Evolutionary conservation across 352 stramenopile species (phyloP), one percentile per base, ranked within the genome.

Genomic region (Globisporangium okanoganense): DNA sequence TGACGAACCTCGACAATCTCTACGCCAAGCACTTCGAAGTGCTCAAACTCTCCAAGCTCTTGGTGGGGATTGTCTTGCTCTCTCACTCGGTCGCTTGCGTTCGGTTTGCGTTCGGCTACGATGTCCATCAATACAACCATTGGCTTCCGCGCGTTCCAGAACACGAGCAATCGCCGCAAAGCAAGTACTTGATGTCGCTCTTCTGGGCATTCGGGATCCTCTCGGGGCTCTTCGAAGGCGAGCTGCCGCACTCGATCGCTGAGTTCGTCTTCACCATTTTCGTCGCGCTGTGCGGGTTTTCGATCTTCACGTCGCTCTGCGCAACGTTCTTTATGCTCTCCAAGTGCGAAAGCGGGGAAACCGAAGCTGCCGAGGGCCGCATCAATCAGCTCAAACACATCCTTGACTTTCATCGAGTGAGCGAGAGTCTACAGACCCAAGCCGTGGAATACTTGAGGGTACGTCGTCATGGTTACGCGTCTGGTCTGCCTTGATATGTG

Each of bases 241-340:
- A 90, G 24, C 59, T 90, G 5, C 83, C 83, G 0, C 72, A 73
- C 1, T 64, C 67, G 4, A 69, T 71, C 22, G 41, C 54, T 1
- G 72, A 91, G 62, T 88, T 89, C 56, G 13, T 87, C 10, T 93
- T 91, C 60, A 90, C 78, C 1, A 75, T 80, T 4, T 59, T 76
- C 25, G 81, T 93, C n/a, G 82, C 79, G 1, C 54, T 82, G 2
- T 79, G 81, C 40, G 83, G 81, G 0, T 91, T 93, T 48, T 79
- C 79, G 5, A 64, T 91, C 53, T 93, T 91, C 58, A 87, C 78
- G 13, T 73, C 69, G 0, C 71, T 91, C 20, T 88, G 82, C 3
- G 79, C 79, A 0, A 93, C 80, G 24, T 82, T 93, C 49, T 93
- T 93, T 58, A 85, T 88, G 43, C 78, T 91, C 29, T 93, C 84